A percentile compares a stretch with the other conserved stretches of the same genome.
Conservation (phyloP, 306 rosid genomes). For the Casuarina equisetifolia region DNA sequence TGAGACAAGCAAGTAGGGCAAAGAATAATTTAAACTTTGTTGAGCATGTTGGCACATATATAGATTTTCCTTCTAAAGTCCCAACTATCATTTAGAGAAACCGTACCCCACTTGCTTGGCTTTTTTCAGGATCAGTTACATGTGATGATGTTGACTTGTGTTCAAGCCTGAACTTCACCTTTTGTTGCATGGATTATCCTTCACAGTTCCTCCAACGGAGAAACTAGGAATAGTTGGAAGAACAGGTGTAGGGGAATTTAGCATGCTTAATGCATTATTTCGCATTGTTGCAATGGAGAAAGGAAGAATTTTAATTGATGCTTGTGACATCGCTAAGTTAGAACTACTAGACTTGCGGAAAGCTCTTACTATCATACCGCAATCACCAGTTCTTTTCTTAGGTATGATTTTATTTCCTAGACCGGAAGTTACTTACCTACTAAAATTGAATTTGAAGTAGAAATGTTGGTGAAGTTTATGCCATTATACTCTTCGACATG, state of each 20-base stretch:
- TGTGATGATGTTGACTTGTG: constrained; percentile 80
- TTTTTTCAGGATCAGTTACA: constrained; percentile 60
- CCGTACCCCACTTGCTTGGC: constrained; percentile 85
- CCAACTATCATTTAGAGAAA: constrained; percentile 55
- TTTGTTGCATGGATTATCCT: constrained; percentile 74
- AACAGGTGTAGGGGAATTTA: constrained; percentile 94
- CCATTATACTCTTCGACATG: neutral
- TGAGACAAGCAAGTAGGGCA: constrained; percentile 81
- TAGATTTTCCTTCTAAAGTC: constrained; percentile 72
- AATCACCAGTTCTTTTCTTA: constrained; percentile 82
- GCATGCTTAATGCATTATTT: constrained; percentile 88
- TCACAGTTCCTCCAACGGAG: constrained; percentile 61
- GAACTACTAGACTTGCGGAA: constrained; percentile 73
- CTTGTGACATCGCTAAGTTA: constrained; percentile 56
- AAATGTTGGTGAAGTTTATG: neutral
- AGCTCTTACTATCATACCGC: constrained; percentile 87
- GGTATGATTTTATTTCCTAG: constrained; percentile 37
- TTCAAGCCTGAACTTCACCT: constrained; percentile 88
- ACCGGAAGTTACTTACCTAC: neutral
- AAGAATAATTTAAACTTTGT: constrained; percentile 83
- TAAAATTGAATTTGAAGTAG: neutral
- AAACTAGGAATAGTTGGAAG: constrained; percentile 91
- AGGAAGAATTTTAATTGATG: constrained; percentile 74
- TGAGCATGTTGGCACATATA: constrained; percentile 79
- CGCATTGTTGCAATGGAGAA: constrained; percentile 73